Conservation (phyloP, 73 alveolate species). For the Paramecium biaurelia region DNA sequence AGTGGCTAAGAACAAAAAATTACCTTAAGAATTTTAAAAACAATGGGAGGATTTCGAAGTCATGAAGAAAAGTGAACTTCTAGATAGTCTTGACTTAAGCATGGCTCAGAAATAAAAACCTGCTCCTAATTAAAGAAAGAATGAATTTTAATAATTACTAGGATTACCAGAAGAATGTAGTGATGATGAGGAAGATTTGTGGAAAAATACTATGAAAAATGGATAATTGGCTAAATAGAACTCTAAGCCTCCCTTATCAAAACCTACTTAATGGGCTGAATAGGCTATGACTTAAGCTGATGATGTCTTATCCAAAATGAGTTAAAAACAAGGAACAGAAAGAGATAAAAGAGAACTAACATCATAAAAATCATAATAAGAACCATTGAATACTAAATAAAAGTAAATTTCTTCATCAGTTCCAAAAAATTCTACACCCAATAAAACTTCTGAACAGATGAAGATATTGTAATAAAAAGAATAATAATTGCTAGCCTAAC, state of each 20-base stretch:
- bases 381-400: not conserved
- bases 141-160: not conserved
- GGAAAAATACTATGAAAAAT: constrained; percentile 39
- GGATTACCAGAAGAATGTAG: constrained; percentile 35
- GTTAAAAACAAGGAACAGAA: not conserved
- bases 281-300: not conserved
- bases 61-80: constrained; percentile 16
- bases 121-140: not conserved
- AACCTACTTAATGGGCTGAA: constrained; percentile 32
- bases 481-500: not conserved
- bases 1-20: constrained; percentile 10
- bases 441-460: not conserved
- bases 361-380: not conserved
- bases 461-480: not conserved
- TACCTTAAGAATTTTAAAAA: constrained; percentile 12
- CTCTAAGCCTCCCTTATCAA: not conserved
- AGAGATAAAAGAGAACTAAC: not conserved
- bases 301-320: constrained; percentile 43
- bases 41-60: constrained; percentile 41
- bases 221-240: not conserved
- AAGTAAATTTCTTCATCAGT: not conserved
- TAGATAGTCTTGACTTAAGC: constrained; percentile 50
- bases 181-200: constrained; percentile 34
- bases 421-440: not conserved
- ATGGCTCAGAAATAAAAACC: constrained; percentile 12